phyloP scores from a whole-genome alignment of 176 grass and related monocot genomes.

The Triticum monococcum region DNA sequence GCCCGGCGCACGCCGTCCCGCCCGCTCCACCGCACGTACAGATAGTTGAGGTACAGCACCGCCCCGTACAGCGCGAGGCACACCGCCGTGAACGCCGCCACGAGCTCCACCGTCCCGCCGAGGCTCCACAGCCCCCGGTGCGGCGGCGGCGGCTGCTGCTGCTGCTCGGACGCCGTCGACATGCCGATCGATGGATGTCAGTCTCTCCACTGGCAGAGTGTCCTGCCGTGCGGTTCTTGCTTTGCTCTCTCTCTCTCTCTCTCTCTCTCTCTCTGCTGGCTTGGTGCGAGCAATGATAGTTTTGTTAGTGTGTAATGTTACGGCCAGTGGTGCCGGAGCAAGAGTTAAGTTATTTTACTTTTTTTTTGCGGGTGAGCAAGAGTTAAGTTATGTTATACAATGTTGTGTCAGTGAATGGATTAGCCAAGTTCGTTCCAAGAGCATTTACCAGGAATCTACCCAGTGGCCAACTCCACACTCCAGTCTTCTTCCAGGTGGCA shows the following conservation, averaged over 20 bases:
- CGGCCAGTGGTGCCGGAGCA: neutral
- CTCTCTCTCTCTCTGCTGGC: neutral
- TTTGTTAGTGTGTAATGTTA: neutral
- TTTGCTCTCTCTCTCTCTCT: neutral
- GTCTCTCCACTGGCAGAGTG: neutral
- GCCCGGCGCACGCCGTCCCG: slow-evolving; percentile 44
- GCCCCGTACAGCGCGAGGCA: slow-evolving; percentile 51
- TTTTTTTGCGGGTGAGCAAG: no score
- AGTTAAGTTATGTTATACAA: no score
- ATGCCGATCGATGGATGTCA: slow-evolving; percentile 15
- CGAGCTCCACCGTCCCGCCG: slow-evolving; percentile 48
- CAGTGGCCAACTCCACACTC: no score
- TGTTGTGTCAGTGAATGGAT: no score
- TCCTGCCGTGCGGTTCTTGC: slow-evolving; percentile 9
- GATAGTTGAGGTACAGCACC: slow-evolving; percentile 58
- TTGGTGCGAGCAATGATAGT: neutral
- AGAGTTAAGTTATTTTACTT: no score
- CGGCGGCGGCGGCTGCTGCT: neutral
- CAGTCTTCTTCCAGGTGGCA: no score
- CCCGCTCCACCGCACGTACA: slow-evolving; percentile 54
- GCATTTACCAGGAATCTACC: no score
- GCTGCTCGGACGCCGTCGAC: neutral
- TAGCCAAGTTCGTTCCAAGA: no score
- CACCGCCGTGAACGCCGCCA: slow-evolving; percentile 58
- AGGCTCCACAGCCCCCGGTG: neutral